Evolutionary conservation across 805 yeast species (phyloP), one percentile per base, ranked within the genome.

Genomic region (Candida methanosorbosa): DNA sequence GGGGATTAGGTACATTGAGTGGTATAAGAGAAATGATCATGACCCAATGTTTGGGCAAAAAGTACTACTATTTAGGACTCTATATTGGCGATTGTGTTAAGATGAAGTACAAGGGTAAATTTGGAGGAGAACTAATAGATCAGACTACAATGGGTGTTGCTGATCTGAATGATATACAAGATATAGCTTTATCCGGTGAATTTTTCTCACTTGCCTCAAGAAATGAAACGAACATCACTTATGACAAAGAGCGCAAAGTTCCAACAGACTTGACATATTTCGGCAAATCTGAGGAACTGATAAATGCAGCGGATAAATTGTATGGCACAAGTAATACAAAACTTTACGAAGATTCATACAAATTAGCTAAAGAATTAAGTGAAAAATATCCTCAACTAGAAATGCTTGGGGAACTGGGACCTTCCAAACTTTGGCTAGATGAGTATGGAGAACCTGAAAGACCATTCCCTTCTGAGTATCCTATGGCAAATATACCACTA

Each of bases 31-130:
- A 87, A 48, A 58, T 84, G 26, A 64, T 72, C 2, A 49, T 83
- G 52, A 61, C 77, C 4, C 43, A 64, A 19, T 53, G 68, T 28
- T 57, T 75, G 26, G 60, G 63, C 30, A 63, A 62, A 30, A 65
- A 70, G 3, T 75, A 72, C 56, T 84, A 86, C 50, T 83, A 83
- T 46, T 50, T 87, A 57, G 97, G 97, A 0, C 84, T 75, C 44
- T 87, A 78, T 49, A 75, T 85, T 30, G 77, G 77, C 4, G 87
- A 81, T 43, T 84, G 95, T 52, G 65, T 61, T 1, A 87, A 87
- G 55, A 86, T 87, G 95, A 65, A 62, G 31, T 88, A 88, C 50
- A 87, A 87, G 56, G 75, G 69, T 19, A 72, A 75, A 40, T 86
- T 81, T 55, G 90, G 90, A 1, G 92, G 88, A 4, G 81, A 81